These are phyloP conservation scores for Lodderomyces metapsilosis DNA, from an alignment of 1,139 yeast genomes.

Conservation along the genomic window DNA sequence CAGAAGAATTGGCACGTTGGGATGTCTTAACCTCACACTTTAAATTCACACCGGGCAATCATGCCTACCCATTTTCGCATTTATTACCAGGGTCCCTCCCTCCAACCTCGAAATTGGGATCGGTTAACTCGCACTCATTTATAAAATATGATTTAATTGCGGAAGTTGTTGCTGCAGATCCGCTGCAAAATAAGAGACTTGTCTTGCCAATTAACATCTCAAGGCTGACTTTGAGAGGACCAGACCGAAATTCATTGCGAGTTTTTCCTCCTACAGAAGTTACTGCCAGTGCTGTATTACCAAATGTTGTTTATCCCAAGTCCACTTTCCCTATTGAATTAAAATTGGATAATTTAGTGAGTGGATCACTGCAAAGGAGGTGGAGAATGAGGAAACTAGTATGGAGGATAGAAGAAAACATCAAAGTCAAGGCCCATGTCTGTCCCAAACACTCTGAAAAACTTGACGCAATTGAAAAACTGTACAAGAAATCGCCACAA, in stretches of 20 bases:
- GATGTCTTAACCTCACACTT: conserved; percentile 65
- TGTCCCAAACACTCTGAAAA: conserved; percentile 57
- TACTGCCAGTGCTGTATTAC: conserved; percentile 81
- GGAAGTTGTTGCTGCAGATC: conserved; percentile 31
- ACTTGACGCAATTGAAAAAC: conserved; percentile 45
- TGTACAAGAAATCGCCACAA: conserved; percentile 27
- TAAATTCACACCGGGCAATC: conserved; percentile 60
- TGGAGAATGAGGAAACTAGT: conserved; percentile 91
- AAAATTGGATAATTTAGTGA: conserved; percentile 73
- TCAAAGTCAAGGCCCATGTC: conserved; percentile 56
- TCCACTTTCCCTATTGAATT: conserved; percentile 82
- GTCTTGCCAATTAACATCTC: conserved; percentile 72
- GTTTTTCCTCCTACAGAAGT: conserved; percentile 96
- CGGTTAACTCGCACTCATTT: conserved; percentile 49
- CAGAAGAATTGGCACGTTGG: conserved; percentile 80
- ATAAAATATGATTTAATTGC: conserved; percentile 78
- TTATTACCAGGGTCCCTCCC: conserved; percentile 89
- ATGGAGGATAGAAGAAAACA: conserved; percentile 89
- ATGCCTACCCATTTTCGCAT: conserved; percentile 93
- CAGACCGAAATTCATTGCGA: conserved; percentile 82
- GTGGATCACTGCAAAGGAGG: conserved; percentile 52
- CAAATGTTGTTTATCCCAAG: conserved; percentile 86
- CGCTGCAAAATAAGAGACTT: conserved; percentile 35
- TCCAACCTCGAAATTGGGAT: conserved; percentile 66
- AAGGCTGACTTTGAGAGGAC: conserved; percentile 76